Conservation (phyloP, 208 protist species). For the Angomonas ambiguus region DNA sequence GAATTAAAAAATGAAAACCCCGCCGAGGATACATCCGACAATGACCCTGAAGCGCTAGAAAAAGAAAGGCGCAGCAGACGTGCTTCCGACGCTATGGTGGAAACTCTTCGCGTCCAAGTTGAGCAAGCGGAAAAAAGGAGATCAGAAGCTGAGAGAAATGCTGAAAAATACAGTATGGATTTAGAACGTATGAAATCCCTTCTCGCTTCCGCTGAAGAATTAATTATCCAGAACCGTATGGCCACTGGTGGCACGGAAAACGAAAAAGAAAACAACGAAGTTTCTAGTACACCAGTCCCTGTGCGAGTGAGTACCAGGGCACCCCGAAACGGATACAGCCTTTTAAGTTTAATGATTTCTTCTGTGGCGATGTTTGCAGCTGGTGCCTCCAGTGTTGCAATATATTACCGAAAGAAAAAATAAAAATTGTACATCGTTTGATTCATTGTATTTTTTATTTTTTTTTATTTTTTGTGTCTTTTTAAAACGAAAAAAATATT, state of each 20-base stretch:
- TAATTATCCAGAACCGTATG: constrained; percentile 14
- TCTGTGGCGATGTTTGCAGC: background rate
- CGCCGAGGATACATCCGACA: background rate
- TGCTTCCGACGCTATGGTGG: constrained; percentile 12
- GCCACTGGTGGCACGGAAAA: background rate
- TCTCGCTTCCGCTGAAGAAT: constrained; percentile 14
- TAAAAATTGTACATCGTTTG: background rate
- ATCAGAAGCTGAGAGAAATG: constrained; percentile 3
- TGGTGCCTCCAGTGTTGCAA: background rate
- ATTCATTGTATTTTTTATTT: too few relatives aligned
- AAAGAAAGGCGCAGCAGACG: constrained; percentile 15
- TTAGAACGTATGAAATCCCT: constrained; percentile 15
- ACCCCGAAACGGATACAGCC: background rate
- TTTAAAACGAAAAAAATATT: background rate
- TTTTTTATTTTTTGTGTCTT: background rate
- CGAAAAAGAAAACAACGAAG: too few relatives aligned
- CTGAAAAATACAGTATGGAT: constrained; percentile 14
- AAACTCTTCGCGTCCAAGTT: constrained; percentile 11
- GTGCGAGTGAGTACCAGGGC: background rate
- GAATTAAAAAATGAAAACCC: constrained; percentile 12
- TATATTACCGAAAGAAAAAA: background rate
- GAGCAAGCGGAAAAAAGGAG: constrained; percentile 10
- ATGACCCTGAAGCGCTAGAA: constrained; percentile 7
- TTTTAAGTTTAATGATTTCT: background rate
- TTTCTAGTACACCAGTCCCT: background rate